Conservation (phyloP, 129 eudicot genomes). For the Flaveria brownii region DNA sequence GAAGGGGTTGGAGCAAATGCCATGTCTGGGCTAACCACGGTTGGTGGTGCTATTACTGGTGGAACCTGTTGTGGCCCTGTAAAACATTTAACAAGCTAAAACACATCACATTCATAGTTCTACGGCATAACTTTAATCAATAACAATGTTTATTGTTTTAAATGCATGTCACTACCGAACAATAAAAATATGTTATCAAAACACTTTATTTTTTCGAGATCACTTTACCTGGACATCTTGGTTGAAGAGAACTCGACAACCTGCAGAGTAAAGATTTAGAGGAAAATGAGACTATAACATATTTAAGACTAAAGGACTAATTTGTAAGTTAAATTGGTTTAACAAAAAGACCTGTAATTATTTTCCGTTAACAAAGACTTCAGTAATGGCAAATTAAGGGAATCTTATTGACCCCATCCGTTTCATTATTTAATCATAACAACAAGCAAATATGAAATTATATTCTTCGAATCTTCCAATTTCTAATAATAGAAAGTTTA, state of each 20-base stretch:
- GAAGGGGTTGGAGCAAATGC: conserved; percentile 77
- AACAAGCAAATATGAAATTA: background rate
- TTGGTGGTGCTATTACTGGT: conserved; percentile 69
- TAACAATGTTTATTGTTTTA: background rate
- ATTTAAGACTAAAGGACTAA: background rate
- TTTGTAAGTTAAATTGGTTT: background rate
- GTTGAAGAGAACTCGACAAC: conserved; percentile 84
- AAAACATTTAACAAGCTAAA: conserved; percentile 14
- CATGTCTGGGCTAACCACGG: conserved; percentile 48
- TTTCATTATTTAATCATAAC: background rate
- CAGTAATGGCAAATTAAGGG: background rate
- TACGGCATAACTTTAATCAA: background rate
- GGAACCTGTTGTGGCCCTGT: conserved; percentile 92
- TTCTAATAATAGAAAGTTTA: conserved; percentile 2
- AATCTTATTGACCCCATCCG: background rate
- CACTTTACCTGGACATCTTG: conserved; percentile 89
- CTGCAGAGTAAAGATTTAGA: conserved; percentile 43
- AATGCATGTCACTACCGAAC: conserved; percentile 1
- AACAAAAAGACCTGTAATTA: background rate
- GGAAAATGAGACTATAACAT: conserved; percentile 16
- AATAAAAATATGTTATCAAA: background rate
- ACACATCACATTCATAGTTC: conserved; percentile 11
- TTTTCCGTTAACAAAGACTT: background rate
- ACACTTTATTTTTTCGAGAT: background rate
- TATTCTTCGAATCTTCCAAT: background rate